These are phyloP conservation scores for Ramicandelaber brevisporus DNA, from an alignment of 192 early-diverging fungal genomes.

Conservation along the genomic window DNA sequence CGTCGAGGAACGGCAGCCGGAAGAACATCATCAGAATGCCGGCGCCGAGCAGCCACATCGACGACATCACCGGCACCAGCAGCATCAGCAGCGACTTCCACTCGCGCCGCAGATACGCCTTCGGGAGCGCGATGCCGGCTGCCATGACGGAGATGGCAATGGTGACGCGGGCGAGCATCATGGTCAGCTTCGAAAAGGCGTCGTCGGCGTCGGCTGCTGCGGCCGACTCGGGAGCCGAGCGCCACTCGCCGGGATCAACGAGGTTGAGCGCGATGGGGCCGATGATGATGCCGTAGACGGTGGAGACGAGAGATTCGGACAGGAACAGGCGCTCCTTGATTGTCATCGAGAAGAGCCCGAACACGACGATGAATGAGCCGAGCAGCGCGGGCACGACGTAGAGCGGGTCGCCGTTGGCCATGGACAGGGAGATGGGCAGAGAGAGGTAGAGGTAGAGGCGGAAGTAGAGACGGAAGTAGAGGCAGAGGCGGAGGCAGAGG, in stretches of 20 bases:
- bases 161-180: constrained; percentile 47
- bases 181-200: constrained; percentile 18
- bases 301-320: constrained; percentile 59
- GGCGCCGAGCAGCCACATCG: constrained; percentile 52
- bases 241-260: constrained; percentile 35
- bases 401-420: constrained; percentile 2
- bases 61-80: constrained; percentile 51
- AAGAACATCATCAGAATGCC: constrained; percentile 34
- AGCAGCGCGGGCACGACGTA: constrained; percentile 21
- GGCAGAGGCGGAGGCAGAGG: too few relatives aligned
- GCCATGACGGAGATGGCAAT: constrained; percentile 71
- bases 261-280: constrained; percentile 46
- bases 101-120: constrained; percentile 44
- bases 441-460: too few relatives aligned
- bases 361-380: constrained; percentile 43
- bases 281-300: constrained; percentile 58
- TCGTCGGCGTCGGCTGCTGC: too few relatives aligned
- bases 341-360: constrained; percentile 34
- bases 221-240: too few relatives aligned
- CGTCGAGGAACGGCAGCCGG: constrained; percentile 23
- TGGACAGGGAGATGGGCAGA: too few relatives aligned
- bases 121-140: constrained; percentile 56
- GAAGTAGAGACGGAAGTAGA: too few relatives aligned
- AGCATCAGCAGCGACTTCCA: constrained; percentile 35
- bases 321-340: constrained; percentile 43